Base-by-base conservation (phyloP, 2,329 filamentous ascomycete species). In the Dothiorella sarmentorum region DNA sequence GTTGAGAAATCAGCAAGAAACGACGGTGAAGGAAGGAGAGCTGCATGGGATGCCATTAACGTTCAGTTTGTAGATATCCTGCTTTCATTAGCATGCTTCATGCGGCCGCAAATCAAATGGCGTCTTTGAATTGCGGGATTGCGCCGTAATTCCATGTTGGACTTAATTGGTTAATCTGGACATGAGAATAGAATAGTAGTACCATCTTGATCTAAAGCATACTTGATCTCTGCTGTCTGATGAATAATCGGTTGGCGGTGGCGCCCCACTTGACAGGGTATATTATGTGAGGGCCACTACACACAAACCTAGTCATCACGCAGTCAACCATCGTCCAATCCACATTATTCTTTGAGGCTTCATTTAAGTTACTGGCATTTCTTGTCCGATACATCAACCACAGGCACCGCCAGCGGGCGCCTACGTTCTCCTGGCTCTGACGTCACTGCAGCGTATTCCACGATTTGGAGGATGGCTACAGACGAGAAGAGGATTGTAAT, bases 81-180 rank as follows among this genome's bases (percentile, higher is more conserved):
- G 33, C 49, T 40, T 40, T 40, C 35, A 53, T 22, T 53, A 53
- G 35, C 49, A 53, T 40, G 49, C 49, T 53, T 29, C 49, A 27
- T n/a, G 22, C n/a, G 49, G 18, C n/a, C 26, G 26, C 43, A 18
- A 47, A 47, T 47, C n/a, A 18, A 47, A 47, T 31, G 43, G 43
- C 26, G 43, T 47, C 26, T 29, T 29, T 31, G 17, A 31, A 17
- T 31, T 31, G 29, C 15, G 29, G 29, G 29, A 31, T 11, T 31
- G 29, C 29, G 29, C 7, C 15, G 29, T 10, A 4, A 13, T 31
- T 31, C 15, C 10, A 9, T 13, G 10, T 31, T 31, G 29, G 29
- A 31, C 29, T 9, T 31, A 31, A 31, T 31, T 31, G 29, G 29
- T 9, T 31, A 31, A 31, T 31, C 29, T 31, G 9, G 15, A 15